Base-by-base conservation (phyloP, 371 early-diverging fungal species). In the Mortierella sp. region DNA sequence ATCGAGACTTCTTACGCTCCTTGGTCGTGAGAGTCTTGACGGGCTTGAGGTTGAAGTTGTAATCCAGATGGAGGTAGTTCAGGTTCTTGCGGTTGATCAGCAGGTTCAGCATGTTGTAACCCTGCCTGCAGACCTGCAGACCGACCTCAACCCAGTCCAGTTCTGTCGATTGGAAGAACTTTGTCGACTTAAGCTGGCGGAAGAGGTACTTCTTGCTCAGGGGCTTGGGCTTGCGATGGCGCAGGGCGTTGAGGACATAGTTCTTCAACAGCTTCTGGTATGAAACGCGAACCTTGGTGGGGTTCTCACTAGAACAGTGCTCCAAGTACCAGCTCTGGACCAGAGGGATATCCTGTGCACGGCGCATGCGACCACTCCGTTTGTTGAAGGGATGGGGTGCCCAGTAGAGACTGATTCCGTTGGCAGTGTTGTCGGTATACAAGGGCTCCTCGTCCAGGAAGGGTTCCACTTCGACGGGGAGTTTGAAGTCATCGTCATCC, bases 61-160 rank as follows among this genome's bases (percentile, higher is more conserved):
- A 97, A 89, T 99, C 99, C 74, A 99, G 87, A 85, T 97, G 97
- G 68, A 99, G 90, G 85, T 98, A 99, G 87, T 96, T 97, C 78
- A 99, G 90, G 78, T 96, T 97, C 91, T 99, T 99, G 77, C 99
- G 95, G 88, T 97, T 98, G 83, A 99, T 97, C 73, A 99, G 87
- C 45, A 99, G 90, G 83, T 98, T 99, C 72, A 99, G 92, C 98
- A 99, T 98, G 85, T 97, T 98, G 88, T 97, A 96, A 67, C 99
- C 99, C 88, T 99, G 99, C n/a, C 97, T 93, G 79, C 97, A 95
- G 29, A 99, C 95, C 86, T 99, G 99, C 55, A 99, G 88, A 70
- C 99, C 99, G 37, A 97, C 98, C 89, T 99, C 99, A 40, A 98
- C 97, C 99, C 99, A 99, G 87, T 99, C 99, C 31, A 99, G 90